phyloP scores from a whole-genome alignment of 169 alveolate genomes.

The Amoebophrya sp. region DNA sequence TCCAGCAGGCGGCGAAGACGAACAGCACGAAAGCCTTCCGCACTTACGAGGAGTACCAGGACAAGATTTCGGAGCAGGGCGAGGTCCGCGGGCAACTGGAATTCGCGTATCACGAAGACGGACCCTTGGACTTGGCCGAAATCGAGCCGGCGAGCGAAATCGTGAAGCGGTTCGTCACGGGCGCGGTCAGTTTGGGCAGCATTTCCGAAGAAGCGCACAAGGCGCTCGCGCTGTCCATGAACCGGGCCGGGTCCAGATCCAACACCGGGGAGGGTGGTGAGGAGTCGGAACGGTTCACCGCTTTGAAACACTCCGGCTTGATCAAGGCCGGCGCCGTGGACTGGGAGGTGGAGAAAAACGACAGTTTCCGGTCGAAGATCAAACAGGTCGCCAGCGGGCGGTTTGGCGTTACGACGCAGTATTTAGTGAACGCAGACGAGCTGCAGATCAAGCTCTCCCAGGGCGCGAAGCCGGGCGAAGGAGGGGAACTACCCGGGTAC shows the following conservation, averaged over 20 bases:
- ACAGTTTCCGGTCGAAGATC: conserved; percentile 54
- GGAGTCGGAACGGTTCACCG: conserved; percentile 49
- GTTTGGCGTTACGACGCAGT: conserved; percentile 64
- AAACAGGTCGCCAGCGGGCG: conserved; percentile 66
- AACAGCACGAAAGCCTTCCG: conserved; percentile 40
- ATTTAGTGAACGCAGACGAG: conserved; percentile 62
- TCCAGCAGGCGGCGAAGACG: conserved; percentile 54
- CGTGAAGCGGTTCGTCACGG: conserved; percentile 58
- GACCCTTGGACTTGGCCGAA: conserved; percentile 51
- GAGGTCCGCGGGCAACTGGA: conserved; percentile 61
- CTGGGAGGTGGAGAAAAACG: conserved; percentile 33
- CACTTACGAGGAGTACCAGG: conserved; percentile 42
- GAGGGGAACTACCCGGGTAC: conserved; percentile 75
- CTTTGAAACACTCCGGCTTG: background rate
- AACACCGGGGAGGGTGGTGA: conserved; percentile 75
- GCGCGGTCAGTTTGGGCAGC: conserved; percentile 61
- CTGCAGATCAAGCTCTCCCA: conserved; percentile 64
- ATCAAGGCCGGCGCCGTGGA: background rate
- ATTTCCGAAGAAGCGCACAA: conserved; percentile 59
- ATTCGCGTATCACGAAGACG: conserved; percentile 53
- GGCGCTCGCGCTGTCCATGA: conserved; percentile 61
- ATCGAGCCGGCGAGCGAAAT: conserved; percentile 57
- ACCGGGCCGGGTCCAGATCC: conserved; percentile 56
- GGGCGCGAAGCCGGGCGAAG: conserved; percentile 75
- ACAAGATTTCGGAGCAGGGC: conserved; percentile 54